Conservation (phyloP, 371 early-diverging fungal genomes). For the Mucor piriformis region DNA sequence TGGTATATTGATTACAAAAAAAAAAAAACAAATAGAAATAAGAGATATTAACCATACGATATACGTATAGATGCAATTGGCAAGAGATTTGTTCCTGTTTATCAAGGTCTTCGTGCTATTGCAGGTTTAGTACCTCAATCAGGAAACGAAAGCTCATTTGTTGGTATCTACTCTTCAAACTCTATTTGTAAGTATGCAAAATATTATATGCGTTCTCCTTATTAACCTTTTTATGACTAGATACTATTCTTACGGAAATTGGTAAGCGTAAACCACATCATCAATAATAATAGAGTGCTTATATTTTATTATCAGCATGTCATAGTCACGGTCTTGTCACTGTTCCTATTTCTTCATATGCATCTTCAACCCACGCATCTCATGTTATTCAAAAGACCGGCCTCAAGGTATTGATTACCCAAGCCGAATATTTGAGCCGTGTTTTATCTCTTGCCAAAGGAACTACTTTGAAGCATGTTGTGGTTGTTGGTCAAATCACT, state of each 20-base stretch:
- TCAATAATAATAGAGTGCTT: too few species aligned
- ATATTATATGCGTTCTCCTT: not conserved
- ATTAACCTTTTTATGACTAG: slow-evolving; percentile 9
- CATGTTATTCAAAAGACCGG: slow-evolving; percentile 32
- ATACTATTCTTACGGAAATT: slow-evolving; percentile 40
- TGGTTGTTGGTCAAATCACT: slow-evolving; percentile 28
- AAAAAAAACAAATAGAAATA: not conserved
- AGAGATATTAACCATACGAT: not conserved
- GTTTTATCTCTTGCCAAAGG: slow-evolving; percentile 24
- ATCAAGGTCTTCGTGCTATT: slow-evolving; percentile 31
- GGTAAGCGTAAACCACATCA: slow-evolving; percentile 34
- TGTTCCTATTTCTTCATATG: slow-evolving; percentile 43
- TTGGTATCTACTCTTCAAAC: slow-evolving; percentile 54
- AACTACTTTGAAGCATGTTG: slow-evolving; percentile 28
- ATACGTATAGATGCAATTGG: slow-evolving; percentile 25
- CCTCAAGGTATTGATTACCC: slow-evolving; percentile 36
- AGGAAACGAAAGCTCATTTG: slow-evolving; percentile 47
- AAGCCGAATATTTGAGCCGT: slow-evolving; percentile 19
- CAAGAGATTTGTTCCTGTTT: slow-evolving; percentile 20
- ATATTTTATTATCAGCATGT: slow-evolving; percentile 30
- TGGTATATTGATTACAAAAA: slow-evolving; percentile 17
- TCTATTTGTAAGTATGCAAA: slow-evolving; percentile 44
- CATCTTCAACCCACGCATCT: slow-evolving; percentile 32
- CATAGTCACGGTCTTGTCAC: slow-evolving; percentile 44
- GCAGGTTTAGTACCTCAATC: slow-evolving; percentile 47